A percentile compares a stretch with the other conserved stretches of the same genome.
phyloP scores from a whole-genome alignment of 2,329 filamentous ascomycete genomes.

The Paecilomyces sp. region DNA sequence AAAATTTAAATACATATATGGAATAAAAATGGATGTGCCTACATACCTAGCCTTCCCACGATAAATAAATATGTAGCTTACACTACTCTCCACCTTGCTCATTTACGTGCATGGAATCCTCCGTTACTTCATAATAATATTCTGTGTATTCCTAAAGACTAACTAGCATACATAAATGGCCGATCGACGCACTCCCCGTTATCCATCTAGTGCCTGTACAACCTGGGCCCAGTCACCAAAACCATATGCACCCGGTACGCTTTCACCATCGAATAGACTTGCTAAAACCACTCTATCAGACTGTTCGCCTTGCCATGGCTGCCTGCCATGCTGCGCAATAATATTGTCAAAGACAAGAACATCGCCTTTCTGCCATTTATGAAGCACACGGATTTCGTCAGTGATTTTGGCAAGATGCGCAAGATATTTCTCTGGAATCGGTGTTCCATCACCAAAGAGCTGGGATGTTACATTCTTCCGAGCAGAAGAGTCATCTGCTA shows the following conservation, averaged over 20 bases:
- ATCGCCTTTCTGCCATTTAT: conserved; percentile 42
- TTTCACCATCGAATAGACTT: conserved; percentile 41
- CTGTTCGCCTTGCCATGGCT: conserved; percentile 44
- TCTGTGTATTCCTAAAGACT: no score
- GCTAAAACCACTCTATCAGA: conserved; percentile 40
- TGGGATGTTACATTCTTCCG: conserved; percentile 30
- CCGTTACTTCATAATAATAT: no score
- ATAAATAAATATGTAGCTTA: no score
- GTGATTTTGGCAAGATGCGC: conserved; percentile 37
- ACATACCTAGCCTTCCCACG: no score
- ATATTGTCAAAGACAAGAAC: conserved; percentile 44
- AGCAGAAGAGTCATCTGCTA: conserved; percentile 5
- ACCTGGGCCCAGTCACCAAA: conserved; percentile 41
- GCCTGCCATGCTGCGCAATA: conserved; percentile 42
- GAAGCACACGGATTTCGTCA: conserved; percentile 43
- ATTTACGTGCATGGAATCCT: no score
- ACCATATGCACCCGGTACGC: conserved; percentile 39
- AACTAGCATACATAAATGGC: no score
- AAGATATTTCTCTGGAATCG: conserved; percentile 42
- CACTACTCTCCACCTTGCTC: no score
- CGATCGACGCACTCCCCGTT: no score
- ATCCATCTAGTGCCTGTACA: conserved; percentile 17
- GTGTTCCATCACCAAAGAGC: conserved; percentile 40
- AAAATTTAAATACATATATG: no score
- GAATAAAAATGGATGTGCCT: no score